Base-by-base conservation (phyloP, 2,329 filamentous ascomycete genomes). In the Ceratocystiopsis sp. region DNA sequence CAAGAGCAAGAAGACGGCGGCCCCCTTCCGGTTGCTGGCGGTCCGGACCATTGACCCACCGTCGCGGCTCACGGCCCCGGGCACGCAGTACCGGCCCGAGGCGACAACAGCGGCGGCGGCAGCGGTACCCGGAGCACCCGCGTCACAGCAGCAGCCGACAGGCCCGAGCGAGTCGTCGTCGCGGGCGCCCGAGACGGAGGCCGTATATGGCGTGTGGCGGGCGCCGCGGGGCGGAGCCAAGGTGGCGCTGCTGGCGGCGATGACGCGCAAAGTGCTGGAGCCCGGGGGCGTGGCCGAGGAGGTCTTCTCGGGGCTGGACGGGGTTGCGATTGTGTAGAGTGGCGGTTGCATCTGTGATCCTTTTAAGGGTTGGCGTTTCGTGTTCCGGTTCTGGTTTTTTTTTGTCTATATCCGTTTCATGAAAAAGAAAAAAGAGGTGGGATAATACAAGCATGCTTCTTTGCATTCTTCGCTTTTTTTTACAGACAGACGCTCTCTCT, bases 221-320 rank as follows among this genome's bases (percentile, higher is more conserved):
- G 81, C 87, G 35, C 82, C 84, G 32, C 62, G 86, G 32, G 89
- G 89, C 35, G 89, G 89, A 2, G 76, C 89, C 35, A 86, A 83
- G 64, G 74, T 85, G 53, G 67, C 63, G 5, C 66, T 91, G 16
- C 63, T 96, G 50, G 72, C 77, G 42, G 68, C 71, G 42, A 83
- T 95, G 62, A 75, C 93, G 47, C 75, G 80, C 57, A 75, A 79
- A 57, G 82, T 86, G 32, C 59, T 93, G 46, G 75, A 82, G 56
- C 75, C 71, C 53, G 81, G 81, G 0, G 85, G 86, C 33, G 80
- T 95, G 25, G 85, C 81, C 4, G 78, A 87, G 50, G 89, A 95
- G 59, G 81, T 95, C 7, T 66, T 96, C 55, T 76, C 80, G 48
- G 87, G 81, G 1, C 61, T 96, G 51, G 80, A 87, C 48, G 75